Conservation (phyloP, 2,329 filamentous ascomycete species). For the Aurifilum marmelostoma region DNA sequence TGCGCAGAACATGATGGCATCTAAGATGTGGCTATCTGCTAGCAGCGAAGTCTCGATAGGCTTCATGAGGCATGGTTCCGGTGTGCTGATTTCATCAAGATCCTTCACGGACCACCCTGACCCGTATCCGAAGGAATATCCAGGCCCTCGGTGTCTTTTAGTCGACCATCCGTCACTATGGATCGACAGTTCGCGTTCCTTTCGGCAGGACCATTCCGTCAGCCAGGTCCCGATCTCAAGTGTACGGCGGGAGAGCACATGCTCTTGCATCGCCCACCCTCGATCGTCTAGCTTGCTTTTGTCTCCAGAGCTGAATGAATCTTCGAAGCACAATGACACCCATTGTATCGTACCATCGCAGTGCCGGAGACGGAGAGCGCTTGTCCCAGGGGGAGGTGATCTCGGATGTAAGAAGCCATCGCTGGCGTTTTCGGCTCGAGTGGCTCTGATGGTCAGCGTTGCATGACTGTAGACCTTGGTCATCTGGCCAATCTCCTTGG, state of each 20-base stretch:
- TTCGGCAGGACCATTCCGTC: background rate
- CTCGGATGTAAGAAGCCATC: background rate
- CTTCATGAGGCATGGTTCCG: background rate
- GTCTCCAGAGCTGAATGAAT: background rate
- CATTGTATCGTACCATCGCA: background rate
- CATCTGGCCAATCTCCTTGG: background rate
- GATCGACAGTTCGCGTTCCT: background rate
- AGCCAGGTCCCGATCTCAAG: background rate
- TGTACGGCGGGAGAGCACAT: background rate
- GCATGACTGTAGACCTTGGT: background rate
- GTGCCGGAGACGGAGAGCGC: background rate
- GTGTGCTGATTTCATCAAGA: no score
- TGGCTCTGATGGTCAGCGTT: background rate
- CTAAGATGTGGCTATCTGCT: background rate
- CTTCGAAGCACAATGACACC: background rate
- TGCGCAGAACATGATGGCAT: background rate
- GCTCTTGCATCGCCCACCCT: background rate
- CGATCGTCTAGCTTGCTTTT: background rate
- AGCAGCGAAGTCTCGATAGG: background rate
- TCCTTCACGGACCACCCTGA: no score
- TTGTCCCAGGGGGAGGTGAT: background rate
- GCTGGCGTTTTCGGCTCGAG: background rate
- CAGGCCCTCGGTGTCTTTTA: rapidly evolving
- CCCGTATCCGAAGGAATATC: background rate
- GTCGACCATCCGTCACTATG: background rate